A percentile compares a stretch with the other conserved stretches of the same genome.
Evolutionary conservation across 805 yeast species (phyloP).

Genomic region (Candida taoyuanica): DNA sequence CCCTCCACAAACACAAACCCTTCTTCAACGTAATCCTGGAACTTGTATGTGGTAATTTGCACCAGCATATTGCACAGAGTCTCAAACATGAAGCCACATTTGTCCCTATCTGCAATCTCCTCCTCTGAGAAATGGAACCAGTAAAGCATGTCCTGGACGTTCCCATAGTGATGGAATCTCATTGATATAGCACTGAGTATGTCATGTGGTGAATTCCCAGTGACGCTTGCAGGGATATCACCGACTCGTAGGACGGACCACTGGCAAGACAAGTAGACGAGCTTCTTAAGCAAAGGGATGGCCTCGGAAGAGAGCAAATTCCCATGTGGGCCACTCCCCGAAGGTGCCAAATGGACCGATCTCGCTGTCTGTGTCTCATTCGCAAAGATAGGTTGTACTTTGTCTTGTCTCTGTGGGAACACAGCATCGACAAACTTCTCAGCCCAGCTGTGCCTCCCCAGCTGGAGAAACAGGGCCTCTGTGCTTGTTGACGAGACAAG

Average conservation of each 20-base stretch:
- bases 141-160: constrained; percentile 14
- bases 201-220: neutral
- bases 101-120: constrained; percentile 9
- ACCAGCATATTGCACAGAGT: constrained; percentile 9
- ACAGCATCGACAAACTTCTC: constrained; percentile 13
- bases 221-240: neutral
- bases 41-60: constrained; percentile 16
- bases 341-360: constrained; percentile 9
- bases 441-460: constrained; percentile 14
- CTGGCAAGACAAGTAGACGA: constrained; percentile 4
- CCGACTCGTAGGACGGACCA: constrained; percentile 3
- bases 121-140: constrained; percentile 13
- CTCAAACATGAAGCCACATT: constrained; percentile 4
- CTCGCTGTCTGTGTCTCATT: constrained; percentile 19
- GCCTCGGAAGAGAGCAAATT: constrained; percentile 2
- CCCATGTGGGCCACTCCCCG: neutral
- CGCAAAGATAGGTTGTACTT: constrained; percentile 10
- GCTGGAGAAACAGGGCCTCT: constrained; percentile 10
- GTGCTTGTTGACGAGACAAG: constrained; percentile 3
- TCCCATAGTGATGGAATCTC: constrained; percentile 5
- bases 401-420: constrained; percentile 4
- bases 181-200: neutral
- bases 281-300: constrained; percentile 11
- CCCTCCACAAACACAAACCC: constrained; percentile 4
- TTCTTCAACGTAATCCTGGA: constrained; percentile 4